A percentile compares a stretch with the other conserved stretches of the same genome.
Conservation (phyloP, 2,329 filamentous ascomycete genomes). For the Fusarium metavorans region DNA sequence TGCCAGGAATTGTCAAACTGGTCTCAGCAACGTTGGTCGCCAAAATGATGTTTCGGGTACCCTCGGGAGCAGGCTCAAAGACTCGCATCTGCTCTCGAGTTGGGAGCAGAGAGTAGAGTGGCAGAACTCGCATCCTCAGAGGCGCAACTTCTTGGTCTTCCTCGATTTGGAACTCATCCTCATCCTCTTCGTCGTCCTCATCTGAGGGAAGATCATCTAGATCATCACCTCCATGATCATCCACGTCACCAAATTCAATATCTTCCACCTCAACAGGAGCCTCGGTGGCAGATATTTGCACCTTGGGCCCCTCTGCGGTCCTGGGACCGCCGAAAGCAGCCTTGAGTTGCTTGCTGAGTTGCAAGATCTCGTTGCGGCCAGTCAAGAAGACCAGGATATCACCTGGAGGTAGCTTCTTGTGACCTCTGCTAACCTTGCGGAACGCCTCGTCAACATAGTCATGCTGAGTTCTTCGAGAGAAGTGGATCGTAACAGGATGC, state of each 20-base stretch:
- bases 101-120: slow-evolving; percentile 91
- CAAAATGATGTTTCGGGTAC: slow-evolving; percentile 85
- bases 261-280: slow-evolving; percentile 87
- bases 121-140: slow-evolving; percentile 86
- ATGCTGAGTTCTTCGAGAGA: slow-evolving; percentile 81
- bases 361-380: slow-evolving; percentile 89
- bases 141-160: slow-evolving; percentile 71
- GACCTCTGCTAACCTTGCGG: slow-evolving; percentile 86
- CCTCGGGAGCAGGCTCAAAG: slow-evolving; percentile 86
- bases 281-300: slow-evolving; percentile 81
- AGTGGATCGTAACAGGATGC: slow-evolving; percentile 90
- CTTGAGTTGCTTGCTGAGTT: slow-evolving; percentile 84
- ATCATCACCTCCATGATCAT: slow-evolving; percentile 72
- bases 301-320: slow-evolving; percentile 70
- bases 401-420: slow-evolving; percentile 89
- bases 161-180: slow-evolving; percentile 78
- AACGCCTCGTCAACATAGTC: slow-evolving; percentile 95
- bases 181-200: slow-evolving; percentile 68
- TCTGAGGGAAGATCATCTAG: slow-evolving; percentile 71
- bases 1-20: slow-evolving; percentile 94
- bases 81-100: slow-evolving; percentile 92
- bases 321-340: slow-evolving; percentile 71
- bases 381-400: slow-evolving; percentile 96
- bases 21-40: slow-evolving; percentile 98
- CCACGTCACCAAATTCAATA: slow-evolving; percentile 80